These are phyloP conservation scores for Geotrichum klebahnii DNA, from an alignment of 1,139 yeast genomes.

Conservation along the genomic window DNA sequence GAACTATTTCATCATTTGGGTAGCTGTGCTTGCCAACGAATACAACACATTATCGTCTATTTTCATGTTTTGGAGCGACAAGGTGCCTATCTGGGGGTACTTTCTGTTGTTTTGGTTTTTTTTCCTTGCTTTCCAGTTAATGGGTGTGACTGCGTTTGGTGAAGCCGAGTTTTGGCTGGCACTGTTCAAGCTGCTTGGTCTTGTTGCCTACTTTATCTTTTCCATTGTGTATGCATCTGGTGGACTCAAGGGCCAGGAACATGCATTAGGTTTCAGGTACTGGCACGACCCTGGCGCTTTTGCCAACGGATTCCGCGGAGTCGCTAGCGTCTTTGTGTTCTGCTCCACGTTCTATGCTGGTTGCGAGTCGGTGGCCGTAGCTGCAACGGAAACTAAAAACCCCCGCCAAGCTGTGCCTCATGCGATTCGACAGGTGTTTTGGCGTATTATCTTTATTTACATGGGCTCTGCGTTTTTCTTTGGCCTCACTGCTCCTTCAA, in stretches of 20 bases:
- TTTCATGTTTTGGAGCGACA: constrained; percentile 57
- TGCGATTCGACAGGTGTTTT: constrained; percentile 77
- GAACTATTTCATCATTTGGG: constrained; percentile 60
- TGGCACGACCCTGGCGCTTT: constrained; percentile 92
- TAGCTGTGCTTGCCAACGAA: constrained; percentile 57
- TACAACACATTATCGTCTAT: constrained; percentile 54
- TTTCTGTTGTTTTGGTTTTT: constrained; percentile 54
- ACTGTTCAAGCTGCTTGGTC: constrained; percentile 51
- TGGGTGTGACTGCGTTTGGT: constrained; percentile 61
- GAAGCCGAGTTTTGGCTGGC: constrained; percentile 67
- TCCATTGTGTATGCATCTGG: constrained; percentile 62
- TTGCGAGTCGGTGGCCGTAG: constrained; percentile 80
- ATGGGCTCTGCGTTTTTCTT: constrained; percentile 74
- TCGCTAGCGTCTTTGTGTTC: constrained; percentile 65
- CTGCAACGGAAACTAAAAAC: constrained; percentile 83
- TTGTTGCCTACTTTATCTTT: constrained; percentile 56
- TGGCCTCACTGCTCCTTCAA: constrained; percentile 76
- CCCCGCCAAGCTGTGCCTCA: constrained; percentile 79
- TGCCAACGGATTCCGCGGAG: constrained; percentile 59
- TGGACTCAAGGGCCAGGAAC: constrained; percentile 43
- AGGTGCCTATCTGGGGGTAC: constrained; percentile 58
- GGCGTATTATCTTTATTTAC: constrained; percentile 77
- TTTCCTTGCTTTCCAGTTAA: constrained; percentile 51
- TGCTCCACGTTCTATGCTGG: constrained; percentile 68
- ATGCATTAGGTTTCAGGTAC: constrained; percentile 46